Percentiles rank a stretch among this genome's conserved stretches.
phyloP scores from a whole-genome alignment of 192 early-diverging fungal species.

The Coemansia sp. region DNA sequence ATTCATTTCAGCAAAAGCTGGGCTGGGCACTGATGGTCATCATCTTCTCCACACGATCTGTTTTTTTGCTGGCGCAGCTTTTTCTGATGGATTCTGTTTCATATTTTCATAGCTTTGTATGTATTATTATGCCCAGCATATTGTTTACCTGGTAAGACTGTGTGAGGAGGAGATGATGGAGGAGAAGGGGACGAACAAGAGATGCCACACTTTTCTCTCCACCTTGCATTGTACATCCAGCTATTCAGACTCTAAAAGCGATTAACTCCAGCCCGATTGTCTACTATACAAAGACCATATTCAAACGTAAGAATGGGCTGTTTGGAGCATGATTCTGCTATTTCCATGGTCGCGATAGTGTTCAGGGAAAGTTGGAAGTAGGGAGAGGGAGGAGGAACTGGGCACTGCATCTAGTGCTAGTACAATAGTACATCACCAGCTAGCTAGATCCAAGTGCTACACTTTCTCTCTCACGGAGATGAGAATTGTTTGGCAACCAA shows the following conservation, averaged over 20 bases:
- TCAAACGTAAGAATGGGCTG: slow-evolving; percentile 3
- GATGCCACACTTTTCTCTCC: background rate
- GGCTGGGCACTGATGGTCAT: too few relatives aligned
- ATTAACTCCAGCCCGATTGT: background rate
- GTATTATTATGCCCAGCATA: background rate
- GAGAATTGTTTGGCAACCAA: background rate
- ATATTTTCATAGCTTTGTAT: background rate
- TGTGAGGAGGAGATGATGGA: too few relatives aligned
- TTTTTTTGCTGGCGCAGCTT: background rate
- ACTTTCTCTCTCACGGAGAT: background rate
- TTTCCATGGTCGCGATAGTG: background rate
- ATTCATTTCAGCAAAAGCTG: too few relatives aligned
- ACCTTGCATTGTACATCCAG: background rate
- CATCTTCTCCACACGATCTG: slow-evolving; percentile 2
- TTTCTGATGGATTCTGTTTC: background rate
- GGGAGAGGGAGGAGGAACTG: background rate
- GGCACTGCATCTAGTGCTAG: background rate
- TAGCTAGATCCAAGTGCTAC: background rate
- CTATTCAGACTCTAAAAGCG: background rate
- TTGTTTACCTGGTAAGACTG: background rate
- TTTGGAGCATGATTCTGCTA: background rate
- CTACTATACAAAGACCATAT: background rate
- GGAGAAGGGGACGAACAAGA: background rate
- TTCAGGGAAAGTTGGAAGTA: background rate
- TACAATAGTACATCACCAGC: background rate